Evolutionary conservation across 371 early-diverging fungal genomes (phyloP).

Genomic region (Nematocida displodere): DNA sequence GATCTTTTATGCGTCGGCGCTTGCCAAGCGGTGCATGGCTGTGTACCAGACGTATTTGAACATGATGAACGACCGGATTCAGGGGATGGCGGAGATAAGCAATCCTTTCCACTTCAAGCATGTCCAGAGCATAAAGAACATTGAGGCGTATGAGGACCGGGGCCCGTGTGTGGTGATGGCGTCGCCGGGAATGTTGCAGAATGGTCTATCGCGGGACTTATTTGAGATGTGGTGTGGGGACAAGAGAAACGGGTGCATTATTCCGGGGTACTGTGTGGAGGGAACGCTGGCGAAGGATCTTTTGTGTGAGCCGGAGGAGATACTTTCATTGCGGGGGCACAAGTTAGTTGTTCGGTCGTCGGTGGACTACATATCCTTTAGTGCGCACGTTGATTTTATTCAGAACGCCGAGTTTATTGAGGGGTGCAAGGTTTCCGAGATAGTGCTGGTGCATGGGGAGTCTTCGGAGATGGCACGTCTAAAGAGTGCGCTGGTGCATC

Average conservation of each 20-base stretch:
- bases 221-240: slow-evolving; percentile 95
- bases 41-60: slow-evolving; percentile 97
- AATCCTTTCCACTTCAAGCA: slow-evolving; percentile 96
- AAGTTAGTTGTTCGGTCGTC: slow-evolving; percentile 79
- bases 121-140: slow-evolving; percentile 76
- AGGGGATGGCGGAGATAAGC: slow-evolving; percentile 77
- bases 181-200: slow-evolving; percentile 98
- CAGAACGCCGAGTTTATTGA: slow-evolving; percentile 97
- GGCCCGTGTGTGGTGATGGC: slow-evolving; percentile 99
- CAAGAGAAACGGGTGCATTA: slow-evolving; percentile 83
- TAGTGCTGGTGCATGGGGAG: slow-evolving; percentile 97
- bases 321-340: slow-evolving; percentile 75
- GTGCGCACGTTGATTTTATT: slow-evolving; percentile 95
- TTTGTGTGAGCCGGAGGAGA: slow-evolving; percentile 84
- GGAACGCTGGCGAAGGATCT: slow-evolving; percentile 92
- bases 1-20: slow-evolving; percentile 88
- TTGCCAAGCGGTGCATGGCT: slow-evolving; percentile 94
- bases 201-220: slow-evolving; percentile 87
- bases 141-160: slow-evolving; percentile 83
- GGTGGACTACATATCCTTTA: slow-evolving; percentile 94
- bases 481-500: slow-evolving; percentile 76
- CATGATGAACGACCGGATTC: slow-evolving; percentile 95
- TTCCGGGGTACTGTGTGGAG: slow-evolving; percentile 97
- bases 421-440: slow-evolving; percentile 81
- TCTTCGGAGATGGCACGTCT: slow-evolving; percentile 91